phyloP scores from a whole-genome alignment of 345 rosid genomes.

The Brassica cretica region DNA sequence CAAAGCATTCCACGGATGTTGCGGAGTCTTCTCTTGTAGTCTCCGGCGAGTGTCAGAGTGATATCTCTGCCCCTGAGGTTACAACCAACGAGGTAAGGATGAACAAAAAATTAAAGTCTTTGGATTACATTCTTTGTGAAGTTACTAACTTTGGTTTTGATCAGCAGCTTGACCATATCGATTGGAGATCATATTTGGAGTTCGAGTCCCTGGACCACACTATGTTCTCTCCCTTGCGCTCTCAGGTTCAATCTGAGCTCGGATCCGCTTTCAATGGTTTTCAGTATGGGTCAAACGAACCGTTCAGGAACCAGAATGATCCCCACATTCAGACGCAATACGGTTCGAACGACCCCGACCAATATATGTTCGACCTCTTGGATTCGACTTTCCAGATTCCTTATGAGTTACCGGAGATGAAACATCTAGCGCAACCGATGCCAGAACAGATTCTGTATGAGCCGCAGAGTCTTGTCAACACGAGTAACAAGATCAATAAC shows the following conservation, averaged over 20 bases:
- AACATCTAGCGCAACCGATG: background rate
- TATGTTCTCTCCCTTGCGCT: constrained; percentile 50
- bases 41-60: constrained; percentile 26
- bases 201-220: constrained; percentile 38
- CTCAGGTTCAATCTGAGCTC: constrained; percentile 42
- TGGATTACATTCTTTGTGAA: background rate
- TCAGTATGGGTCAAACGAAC: constrained; percentile 26
- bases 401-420: constrained; percentile 35
- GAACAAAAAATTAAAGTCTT: background rate
- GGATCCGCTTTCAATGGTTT: constrained; percentile 37
- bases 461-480: constrained; percentile 19
- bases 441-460: constrained; percentile 22
- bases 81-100: constrained; percentile 43
- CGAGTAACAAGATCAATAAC: constrained; percentile 17
- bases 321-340: constrained; percentile 23
- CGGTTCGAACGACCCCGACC: constrained; percentile 41
- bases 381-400: constrained; percentile 43
- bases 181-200: constrained; percentile 34
- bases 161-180: constrained; percentile 41
- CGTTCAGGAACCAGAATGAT: constrained; percentile 7
- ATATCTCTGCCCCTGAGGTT: constrained; percentile 31
- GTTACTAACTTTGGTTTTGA: constrained; percentile 22
- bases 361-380: constrained; percentile 41
- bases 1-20: constrained; percentile 1
- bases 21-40: constrained; percentile 20